Percentiles rank a stretch among this genome's conserved stretches.
Evolutionary conservation across 179 eudicot genomes (phyloP).

Genomic region (Silene vulgaris): DNA sequence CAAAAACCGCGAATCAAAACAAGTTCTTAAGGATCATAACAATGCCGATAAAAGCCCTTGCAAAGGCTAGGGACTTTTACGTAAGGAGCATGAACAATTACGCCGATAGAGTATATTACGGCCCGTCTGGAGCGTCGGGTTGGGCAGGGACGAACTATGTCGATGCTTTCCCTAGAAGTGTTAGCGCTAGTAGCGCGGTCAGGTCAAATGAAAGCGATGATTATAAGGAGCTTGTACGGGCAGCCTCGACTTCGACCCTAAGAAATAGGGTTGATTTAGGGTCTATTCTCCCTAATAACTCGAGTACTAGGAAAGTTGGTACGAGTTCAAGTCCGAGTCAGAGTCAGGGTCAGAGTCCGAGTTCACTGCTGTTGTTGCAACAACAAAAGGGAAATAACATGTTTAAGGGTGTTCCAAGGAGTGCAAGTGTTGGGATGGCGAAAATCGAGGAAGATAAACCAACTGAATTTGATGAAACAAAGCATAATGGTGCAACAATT

Average conservation of each 20-base stretch:
- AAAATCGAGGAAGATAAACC: conserved; percentile 67
- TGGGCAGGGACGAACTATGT: conserved; percentile 13
- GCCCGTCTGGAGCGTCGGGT: not conserved
- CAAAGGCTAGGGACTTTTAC: conserved; percentile 61
- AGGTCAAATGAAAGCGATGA: conserved; percentile 38
- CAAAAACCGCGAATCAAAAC: conserved; percentile 28
- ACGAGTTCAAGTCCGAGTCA: not conserved
- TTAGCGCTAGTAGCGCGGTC: conserved; percentile 35
- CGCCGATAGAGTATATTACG: conserved; percentile 29
- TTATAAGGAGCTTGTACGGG: conserved; percentile 48
- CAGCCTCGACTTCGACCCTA: conserved; percentile 36
- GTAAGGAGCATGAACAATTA: conserved; percentile 50
- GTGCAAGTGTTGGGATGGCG: conserved; percentile 59
- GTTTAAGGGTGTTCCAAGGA: conserved; percentile 37
- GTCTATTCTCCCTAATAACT: not conserved
- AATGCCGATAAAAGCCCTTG: conserved; percentile 43
- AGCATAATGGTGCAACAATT: not conserved
- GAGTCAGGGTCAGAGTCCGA: not conserved
- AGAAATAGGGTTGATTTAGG: conserved; percentile 30
- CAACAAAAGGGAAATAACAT: conserved; percentile 5
- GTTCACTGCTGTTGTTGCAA: not conserved
- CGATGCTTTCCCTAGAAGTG: conserved; percentile 46
- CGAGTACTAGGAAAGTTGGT: not conserved
- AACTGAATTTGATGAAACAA: conserved; percentile 33
- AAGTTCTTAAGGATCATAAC: conserved; percentile 42